Conservation (phyloP, 805 yeast species). For the Yarrowia keelungensis region DNA sequence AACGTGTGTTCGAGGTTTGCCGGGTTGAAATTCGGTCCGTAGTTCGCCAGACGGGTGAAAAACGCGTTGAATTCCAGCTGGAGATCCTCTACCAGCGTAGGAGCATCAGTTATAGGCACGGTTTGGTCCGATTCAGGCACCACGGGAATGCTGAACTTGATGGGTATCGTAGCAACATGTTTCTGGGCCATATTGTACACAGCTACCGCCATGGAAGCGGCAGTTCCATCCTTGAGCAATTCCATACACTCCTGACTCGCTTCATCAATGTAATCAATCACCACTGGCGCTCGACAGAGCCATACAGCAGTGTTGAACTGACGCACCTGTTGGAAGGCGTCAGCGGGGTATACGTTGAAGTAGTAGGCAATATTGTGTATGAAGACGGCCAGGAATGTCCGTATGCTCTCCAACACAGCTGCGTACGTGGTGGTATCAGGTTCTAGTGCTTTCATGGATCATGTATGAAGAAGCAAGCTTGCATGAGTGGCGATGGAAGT, state of each 20-base stretch:
- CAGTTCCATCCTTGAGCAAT: conserved; percentile 16
- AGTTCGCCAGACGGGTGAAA: conserved; percentile 14
- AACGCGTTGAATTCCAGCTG: conserved; percentile 29
- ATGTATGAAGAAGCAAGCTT: background rate
- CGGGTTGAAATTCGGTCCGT: conserved; percentile 12
- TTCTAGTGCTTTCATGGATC: background rate
- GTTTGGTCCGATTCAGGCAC: conserved; percentile 5
- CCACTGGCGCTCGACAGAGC: conserved; percentile 57
- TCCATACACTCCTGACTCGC: conserved; percentile 49
- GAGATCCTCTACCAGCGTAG: conserved; percentile 8
- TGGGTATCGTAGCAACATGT: conserved; percentile 15
- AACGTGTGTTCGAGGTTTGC: background rate
- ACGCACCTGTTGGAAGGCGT: conserved; percentile 56
- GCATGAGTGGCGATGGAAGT: no score
- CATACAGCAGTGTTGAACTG: conserved; percentile 56
- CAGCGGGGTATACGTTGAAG: conserved; percentile 60
- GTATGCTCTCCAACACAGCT: conserved; percentile 48
- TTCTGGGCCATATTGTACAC: background rate
- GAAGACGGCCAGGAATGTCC: conserved; percentile 60
- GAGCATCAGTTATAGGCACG: conserved; percentile 19
- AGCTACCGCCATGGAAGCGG: background rate
- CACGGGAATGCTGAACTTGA: background rate
- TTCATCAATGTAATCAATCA: conserved; percentile 55
- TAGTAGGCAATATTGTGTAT: conserved; percentile 63
- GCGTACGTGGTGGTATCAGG: conserved; percentile 27